These are phyloP conservation scores for Tolypocladium ovalisporum DNA, from an alignment of 2,329 filamentous ascomycete species.

Conservation along the genomic window DNA sequence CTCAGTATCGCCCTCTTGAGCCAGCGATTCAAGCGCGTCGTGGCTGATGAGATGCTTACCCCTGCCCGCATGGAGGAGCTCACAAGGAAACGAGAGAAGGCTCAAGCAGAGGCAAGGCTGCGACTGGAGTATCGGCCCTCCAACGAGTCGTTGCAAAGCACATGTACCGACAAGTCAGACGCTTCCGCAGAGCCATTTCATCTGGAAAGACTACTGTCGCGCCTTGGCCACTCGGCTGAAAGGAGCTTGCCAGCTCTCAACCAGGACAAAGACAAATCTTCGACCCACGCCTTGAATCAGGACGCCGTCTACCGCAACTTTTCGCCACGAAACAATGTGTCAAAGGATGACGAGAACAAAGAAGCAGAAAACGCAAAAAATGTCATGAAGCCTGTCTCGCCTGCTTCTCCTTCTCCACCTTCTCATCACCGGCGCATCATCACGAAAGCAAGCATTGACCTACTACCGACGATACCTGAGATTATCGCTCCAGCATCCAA, in stretches of 20 bases:
- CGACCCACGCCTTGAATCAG: constrained; percentile 3
- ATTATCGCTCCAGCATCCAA: background rate
- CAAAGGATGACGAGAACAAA: constrained; percentile 1
- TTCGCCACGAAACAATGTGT: constrained; percentile 2
- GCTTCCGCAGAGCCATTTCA: constrained; percentile 39
- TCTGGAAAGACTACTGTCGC: constrained; percentile 33
- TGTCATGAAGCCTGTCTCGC: background rate
- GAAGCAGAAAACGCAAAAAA: background rate
- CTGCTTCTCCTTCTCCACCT: constrained; percentile 10
- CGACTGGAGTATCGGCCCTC: constrained; percentile 8
- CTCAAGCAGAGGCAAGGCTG: constrained; percentile 9
- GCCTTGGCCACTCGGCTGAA: constrained; percentile 25
- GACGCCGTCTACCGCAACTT: constrained; percentile 16
- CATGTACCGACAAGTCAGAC: constrained; percentile 13
- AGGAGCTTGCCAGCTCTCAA: background rate
- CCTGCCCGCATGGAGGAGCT: constrained; percentile 38
- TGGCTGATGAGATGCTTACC: constrained; percentile 49
- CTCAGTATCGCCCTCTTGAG: constrained; percentile 45
- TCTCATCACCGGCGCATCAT: constrained; percentile 8
- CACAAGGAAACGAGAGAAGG: constrained; percentile 22
- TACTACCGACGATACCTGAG: constrained; percentile 15
- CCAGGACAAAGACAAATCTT: background rate
- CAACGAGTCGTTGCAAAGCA: constrained; percentile 12
- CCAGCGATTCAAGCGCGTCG: constrained; percentile 41
- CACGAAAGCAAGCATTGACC: constrained; percentile 1